These are phyloP conservation scores for Hypoxylon sp. DNA, from an alignment of 2,329 filamentous ascomycete genomes.

Conservation along the genomic window DNA sequence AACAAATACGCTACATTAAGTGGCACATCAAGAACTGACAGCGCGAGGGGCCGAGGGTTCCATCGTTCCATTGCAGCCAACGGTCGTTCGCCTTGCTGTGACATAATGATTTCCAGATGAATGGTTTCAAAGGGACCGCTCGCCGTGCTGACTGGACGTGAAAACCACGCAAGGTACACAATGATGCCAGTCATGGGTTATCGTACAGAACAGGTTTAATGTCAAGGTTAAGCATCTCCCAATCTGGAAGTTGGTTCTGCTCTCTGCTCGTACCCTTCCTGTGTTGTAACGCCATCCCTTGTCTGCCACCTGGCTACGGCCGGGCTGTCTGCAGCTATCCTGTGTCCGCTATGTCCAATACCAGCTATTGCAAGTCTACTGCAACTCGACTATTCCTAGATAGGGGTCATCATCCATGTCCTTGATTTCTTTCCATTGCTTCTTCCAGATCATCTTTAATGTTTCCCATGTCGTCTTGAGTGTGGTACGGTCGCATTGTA, in stretches of 20 bases:
- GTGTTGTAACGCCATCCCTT: constrained; percentile 36
- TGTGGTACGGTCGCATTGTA: constrained; percentile 27
- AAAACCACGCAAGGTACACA: constrained; percentile 28
- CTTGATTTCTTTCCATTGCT: constrained; percentile 17
- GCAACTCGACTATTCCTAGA: constrained; percentile 37
- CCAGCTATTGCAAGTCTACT: constrained; percentile 22
- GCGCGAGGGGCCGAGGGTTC: constrained; percentile 18
- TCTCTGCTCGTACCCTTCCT: constrained; percentile 19
- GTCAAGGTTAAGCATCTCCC: constrained; percentile 27
- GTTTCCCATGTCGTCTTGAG: constrained; percentile 20
- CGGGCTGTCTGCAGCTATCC: constrained; percentile 25
- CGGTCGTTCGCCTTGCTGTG: constrained; percentile 18
- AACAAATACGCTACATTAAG: background rate
- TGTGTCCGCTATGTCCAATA: constrained; percentile 17
- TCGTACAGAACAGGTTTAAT: constrained; percentile 31
- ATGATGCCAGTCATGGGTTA: constrained; percentile 24
- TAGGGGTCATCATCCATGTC: constrained; percentile 35
- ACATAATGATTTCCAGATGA: constrained; percentile 40
- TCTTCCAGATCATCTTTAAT: constrained; percentile 33
- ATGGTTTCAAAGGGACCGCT: constrained; percentile 22
- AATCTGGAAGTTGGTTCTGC: constrained; percentile 38
- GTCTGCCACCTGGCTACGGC: constrained; percentile 39
- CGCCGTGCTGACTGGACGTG: constrained; percentile 16
- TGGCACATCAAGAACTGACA: constrained; percentile 2
- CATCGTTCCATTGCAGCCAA: constrained; percentile 33